Evolutionary conservation across 495 filamentous ascomycete genomes (phyloP).

Genomic region (Lasiosphaeria ovina): DNA sequence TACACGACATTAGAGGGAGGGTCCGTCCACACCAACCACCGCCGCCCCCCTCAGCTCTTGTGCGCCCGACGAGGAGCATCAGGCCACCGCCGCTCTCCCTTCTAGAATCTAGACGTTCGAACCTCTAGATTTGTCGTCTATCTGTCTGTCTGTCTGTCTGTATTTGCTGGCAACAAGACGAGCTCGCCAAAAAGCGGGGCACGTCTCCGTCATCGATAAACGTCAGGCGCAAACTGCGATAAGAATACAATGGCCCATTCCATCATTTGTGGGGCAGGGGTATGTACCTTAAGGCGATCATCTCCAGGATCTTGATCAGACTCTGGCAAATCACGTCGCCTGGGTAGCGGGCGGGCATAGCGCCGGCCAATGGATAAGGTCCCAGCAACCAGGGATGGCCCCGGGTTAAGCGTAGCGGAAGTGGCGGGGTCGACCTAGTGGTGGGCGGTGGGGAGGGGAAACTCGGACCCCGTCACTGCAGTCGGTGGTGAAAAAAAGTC

Average conservation of each 20-base stretch:
- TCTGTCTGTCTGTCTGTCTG: background rate
- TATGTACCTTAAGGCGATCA: background rate
- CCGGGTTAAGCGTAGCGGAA: background rate
- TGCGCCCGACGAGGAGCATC: background rate
- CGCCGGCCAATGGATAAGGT: constrained; percentile 1
- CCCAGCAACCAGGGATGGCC: background rate
- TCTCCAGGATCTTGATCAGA: constrained; percentile 1
- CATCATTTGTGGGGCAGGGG: background rate
- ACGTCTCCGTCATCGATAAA: background rate
- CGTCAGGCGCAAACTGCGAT: background rate
- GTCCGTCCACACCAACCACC: background rate
- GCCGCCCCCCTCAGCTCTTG: background rate
- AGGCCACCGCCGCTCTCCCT: background rate
- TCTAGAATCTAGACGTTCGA: background rate
- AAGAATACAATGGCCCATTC: background rate
- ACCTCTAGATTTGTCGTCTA: background rate
- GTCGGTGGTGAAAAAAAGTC: no score
- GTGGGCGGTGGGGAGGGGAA: background rate
- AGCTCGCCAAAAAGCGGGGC: background rate
- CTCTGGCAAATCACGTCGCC: background rate
- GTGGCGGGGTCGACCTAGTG: background rate
- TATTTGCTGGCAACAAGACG: background rate
- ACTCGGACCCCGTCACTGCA: background rate
- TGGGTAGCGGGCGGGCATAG: background rate
- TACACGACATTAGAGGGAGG: background rate